Conservation (phyloP, 2,329 filamentous ascomycete species). For the Alternaria triticina region DNA sequence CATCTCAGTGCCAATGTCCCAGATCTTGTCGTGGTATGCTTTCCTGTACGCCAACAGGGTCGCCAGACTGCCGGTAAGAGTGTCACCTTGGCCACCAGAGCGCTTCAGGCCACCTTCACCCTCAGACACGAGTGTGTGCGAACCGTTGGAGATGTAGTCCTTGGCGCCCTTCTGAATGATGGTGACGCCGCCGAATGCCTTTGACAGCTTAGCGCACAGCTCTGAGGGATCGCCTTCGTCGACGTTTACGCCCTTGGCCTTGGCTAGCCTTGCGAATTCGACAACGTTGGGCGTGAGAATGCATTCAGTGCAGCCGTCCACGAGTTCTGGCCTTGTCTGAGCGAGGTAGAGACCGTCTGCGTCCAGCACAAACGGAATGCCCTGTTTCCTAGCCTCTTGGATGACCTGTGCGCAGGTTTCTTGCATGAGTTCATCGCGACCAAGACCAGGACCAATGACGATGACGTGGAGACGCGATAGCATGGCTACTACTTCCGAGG, state of each 20-base stretch:
- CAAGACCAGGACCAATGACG: slow-evolving; percentile 90
- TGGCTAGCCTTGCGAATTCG: slow-evolving; percentile 84
- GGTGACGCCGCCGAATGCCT: slow-evolving; percentile 83
- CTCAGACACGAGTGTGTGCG: slow-evolving; percentile 76
- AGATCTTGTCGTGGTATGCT: slow-evolving; percentile 83
- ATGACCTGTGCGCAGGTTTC: slow-evolving; percentile 82
- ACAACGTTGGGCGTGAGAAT: slow-evolving; percentile 95
- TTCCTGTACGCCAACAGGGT: slow-evolving; percentile 88
- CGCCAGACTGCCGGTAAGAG: slow-evolving; percentile 85
- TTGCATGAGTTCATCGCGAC: slow-evolving; percentile 88
- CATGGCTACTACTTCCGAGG: slow-evolving; percentile 75
- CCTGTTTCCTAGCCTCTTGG: slow-evolving; percentile 72
- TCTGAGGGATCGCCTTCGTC: slow-evolving; percentile 58
- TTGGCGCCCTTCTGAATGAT: slow-evolving; percentile 86
- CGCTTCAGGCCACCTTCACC: slow-evolving; percentile 84
- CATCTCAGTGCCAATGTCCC: slow-evolving; percentile 68
- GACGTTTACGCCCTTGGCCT: slow-evolving; percentile 72
- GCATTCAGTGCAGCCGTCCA: slow-evolving; percentile 80
- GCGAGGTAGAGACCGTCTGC: slow-evolving; percentile 86
- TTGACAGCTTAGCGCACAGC: slow-evolving; percentile 73
- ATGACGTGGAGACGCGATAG: slow-evolving; percentile 87
- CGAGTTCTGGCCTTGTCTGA: slow-evolving; percentile 74
- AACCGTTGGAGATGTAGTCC: slow-evolving; percentile 84
- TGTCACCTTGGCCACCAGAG: slow-evolving; percentile 94
- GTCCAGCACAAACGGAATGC: slow-evolving; percentile 85